A percentile compares a stretch with the other conserved stretches of the same genome.
Evolutionary conservation across 768 basidiomycete species (phyloP).

Genomic region (Collybia sordida): DNA sequence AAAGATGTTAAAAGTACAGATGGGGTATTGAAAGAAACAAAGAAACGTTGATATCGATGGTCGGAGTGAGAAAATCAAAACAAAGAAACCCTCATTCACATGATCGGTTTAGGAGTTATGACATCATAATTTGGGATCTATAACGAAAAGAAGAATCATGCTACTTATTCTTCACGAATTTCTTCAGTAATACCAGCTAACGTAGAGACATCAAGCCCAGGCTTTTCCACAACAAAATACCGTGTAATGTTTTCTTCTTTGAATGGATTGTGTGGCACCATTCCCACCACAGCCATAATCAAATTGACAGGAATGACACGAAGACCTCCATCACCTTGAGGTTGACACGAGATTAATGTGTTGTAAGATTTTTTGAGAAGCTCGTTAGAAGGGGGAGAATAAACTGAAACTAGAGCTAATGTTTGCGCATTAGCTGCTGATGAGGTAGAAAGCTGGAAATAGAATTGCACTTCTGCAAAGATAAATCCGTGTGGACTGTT

Average conservation of each 20-base stretch:
- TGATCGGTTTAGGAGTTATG: too few species aligned
- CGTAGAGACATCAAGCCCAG: background rate
- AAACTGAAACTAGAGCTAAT: background rate
- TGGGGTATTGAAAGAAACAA: too few species aligned
- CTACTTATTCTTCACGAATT: background rate
- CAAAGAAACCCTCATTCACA: too few species aligned
- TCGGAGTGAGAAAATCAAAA: too few species aligned
- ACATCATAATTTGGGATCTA: too few species aligned
- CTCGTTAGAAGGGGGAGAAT: background rate
- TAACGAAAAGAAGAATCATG: too few species aligned
- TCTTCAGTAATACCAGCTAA: background rate
- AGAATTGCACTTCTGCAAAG: background rate
- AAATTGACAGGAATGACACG: slow-evolving; percentile 1
- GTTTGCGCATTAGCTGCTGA: background rate
- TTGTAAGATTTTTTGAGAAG: background rate
- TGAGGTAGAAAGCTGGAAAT: background rate
- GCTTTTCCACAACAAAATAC: slow-evolving; percentile 1
- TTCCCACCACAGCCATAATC: slow-evolving; percentile 6
- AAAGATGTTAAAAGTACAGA: too few species aligned
- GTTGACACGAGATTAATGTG: background rate
- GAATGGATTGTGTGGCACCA: slow-evolving; percentile 4
- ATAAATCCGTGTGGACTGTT: background rate
- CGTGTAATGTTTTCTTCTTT: background rate
- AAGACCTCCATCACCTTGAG: background rate
- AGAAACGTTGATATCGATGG: too few species aligned